phyloP scores from a whole-genome alignment of 148 eudicot genomes.

The Nepenthes mirabilis region DNA sequence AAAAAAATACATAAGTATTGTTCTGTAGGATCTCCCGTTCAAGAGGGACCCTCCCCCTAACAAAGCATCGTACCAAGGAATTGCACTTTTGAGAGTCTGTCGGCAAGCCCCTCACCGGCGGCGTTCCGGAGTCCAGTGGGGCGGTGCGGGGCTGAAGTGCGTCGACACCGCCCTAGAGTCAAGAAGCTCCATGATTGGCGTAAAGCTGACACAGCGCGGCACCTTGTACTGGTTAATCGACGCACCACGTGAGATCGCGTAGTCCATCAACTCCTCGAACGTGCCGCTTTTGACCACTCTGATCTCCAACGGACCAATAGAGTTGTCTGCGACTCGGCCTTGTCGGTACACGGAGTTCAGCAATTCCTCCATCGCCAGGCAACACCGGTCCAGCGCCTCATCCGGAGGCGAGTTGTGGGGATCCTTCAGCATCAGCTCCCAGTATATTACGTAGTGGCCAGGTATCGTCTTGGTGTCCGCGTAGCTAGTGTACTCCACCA shows the following conservation, averaged over 20 bases:
- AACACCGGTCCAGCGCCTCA: constrained; percentile 38
- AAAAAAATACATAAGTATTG: no score
- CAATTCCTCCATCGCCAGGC: constrained; percentile 67
- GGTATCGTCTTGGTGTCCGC: constrained; percentile 67
- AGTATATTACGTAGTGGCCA: constrained; percentile 73
- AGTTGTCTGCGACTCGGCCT: constrained; percentile 58
- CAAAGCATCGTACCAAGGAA: no score
- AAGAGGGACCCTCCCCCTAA: no score
- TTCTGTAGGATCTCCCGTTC: no score
- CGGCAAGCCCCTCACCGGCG: constrained; percentile 22
- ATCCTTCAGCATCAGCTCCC: constrained; percentile 53
- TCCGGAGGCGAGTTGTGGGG: constrained; percentile 20
- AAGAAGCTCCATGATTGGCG: constrained; percentile 73
- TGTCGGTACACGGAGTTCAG: constrained; percentile 79
- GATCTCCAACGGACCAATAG: constrained; percentile 77
- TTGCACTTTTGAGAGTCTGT: not conserved
- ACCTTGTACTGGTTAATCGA: constrained; percentile 75
- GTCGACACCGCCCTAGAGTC: constrained; percentile 61
- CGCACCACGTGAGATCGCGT: constrained; percentile 85
- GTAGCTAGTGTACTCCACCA: constrained; percentile 74
- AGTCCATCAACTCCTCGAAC: constrained; percentile 83
- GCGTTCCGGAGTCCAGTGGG: constrained; percentile 66
- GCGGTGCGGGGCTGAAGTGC: constrained; percentile 58
- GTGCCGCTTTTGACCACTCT: constrained; percentile 67
- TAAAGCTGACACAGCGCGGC: constrained; percentile 74